A percentile compares a stretch with the other conserved stretches of the same genome.
These are phyloP conservation scores for Sextonia rubra DNA, from an alignment of 164 flowering plant species.

Conservation along the genomic window DNA sequence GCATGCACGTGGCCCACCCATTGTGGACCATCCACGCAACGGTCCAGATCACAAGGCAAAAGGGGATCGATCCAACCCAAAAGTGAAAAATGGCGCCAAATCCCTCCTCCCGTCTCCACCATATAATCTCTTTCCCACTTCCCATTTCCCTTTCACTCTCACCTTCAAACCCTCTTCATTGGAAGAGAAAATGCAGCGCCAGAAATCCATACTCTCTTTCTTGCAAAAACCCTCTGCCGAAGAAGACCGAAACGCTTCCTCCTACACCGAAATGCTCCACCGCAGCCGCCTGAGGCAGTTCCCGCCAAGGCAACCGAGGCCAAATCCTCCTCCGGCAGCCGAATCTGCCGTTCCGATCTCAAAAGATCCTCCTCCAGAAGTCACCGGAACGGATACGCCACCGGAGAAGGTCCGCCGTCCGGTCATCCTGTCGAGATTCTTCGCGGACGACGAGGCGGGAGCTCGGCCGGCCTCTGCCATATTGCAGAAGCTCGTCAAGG, in stretches of 20 bases:
- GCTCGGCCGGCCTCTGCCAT: constrained; percentile 57
- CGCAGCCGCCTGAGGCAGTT: constrained; percentile 17
- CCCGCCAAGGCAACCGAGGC: constrained; percentile 19
- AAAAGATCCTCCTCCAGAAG: constrained; percentile 24
- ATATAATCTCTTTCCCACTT: background rate
- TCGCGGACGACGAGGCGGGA: constrained; percentile 13
- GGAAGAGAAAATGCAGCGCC: constrained; percentile 59
- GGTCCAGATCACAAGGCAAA: background rate
- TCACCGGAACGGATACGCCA: constrained; percentile 80
- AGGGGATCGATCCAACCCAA: background rate
- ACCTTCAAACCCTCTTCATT: constrained; percentile 7
- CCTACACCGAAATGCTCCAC: constrained; percentile 14
- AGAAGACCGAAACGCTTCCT: constrained; percentile 15
- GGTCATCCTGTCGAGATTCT: constrained; percentile 27
- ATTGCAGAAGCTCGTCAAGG: constrained; percentile 68
- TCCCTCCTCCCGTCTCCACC: background rate
- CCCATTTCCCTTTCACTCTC: background rate
- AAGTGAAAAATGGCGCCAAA: background rate
- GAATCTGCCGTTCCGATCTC: constrained; percentile 8
- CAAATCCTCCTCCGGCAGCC: background rate
- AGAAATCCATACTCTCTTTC: constrained; percentile 70
- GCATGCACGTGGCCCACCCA: background rate
- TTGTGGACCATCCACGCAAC: background rate
- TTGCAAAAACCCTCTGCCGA: constrained; percentile 50
- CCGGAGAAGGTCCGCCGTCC: constrained; percentile 80